Evolutionary conservation across 768 basidiomycete species (phyloP).

Genomic region (Flagelloscypha sp.): DNA sequence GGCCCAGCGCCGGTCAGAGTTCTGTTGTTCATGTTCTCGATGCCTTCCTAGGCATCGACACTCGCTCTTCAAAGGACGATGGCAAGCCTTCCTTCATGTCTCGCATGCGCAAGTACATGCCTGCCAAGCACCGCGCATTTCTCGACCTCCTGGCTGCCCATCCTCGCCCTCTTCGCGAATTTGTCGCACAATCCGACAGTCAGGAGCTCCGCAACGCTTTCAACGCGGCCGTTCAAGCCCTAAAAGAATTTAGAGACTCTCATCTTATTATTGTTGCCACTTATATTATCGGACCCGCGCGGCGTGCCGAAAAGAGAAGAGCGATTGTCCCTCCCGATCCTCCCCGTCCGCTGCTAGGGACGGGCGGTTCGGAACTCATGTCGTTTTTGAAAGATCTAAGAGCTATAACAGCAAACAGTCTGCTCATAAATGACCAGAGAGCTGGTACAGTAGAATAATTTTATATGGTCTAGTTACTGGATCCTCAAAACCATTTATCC

Average conservation of each 20-base stretch:
- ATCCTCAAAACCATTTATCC: no score
- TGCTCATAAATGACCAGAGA: no score
- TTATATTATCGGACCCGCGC: conserved; percentile 48
- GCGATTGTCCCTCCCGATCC: conserved; percentile 8
- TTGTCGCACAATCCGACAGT: conserved; percentile 26
- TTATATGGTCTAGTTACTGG: no score
- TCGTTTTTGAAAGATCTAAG: conserved; percentile 49
- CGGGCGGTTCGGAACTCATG: conserved; percentile 50
- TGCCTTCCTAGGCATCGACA: conserved; percentile 44
- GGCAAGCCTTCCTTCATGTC: conserved; percentile 31
- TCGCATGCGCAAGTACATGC: conserved; percentile 57
- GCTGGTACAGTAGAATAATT: no score
- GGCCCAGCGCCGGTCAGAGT: conserved; percentile 56
- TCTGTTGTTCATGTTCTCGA: conserved; percentile 50
- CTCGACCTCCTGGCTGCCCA: conserved; percentile 39
- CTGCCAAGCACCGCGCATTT: conserved; percentile 50
- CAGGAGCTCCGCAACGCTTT: conserved; percentile 29
- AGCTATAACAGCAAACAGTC: no score
- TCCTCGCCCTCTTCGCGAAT: conserved; percentile 38
- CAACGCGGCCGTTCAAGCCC: conserved; percentile 38
- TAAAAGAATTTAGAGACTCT: conserved; percentile 49
- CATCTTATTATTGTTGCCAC: conserved; percentile 49
- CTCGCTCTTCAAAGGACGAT: conserved; percentile 15
- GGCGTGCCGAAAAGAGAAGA: conserved; percentile 18
- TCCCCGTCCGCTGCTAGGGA: conserved; percentile 33